These are phyloP conservation scores for Sporothrix brunneoviolacea DNA, from an alignment of 2,329 filamentous ascomycete species.

Conservation along the genomic window DNA sequence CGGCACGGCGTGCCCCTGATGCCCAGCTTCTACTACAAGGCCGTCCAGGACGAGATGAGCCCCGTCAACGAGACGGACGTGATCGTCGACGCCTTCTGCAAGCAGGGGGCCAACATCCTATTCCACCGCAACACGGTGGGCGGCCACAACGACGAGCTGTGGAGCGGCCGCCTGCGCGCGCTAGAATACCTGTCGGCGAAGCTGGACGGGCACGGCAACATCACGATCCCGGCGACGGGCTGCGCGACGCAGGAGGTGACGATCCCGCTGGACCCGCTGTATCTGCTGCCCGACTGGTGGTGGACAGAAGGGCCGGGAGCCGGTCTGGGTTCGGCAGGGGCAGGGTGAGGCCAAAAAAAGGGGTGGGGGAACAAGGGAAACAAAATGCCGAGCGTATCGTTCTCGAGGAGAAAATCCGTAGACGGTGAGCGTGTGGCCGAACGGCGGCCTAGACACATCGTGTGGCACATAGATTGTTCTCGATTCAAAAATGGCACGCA, in stretches of 20 bases:
- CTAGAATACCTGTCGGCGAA: slow-evolving; percentile 2
- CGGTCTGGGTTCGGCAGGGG: not conserved
- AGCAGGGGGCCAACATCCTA: slow-evolving; percentile 31
- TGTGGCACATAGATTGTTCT: no score
- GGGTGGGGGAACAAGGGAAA: no score
- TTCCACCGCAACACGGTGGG: slow-evolving; percentile 12
- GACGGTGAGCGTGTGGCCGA: no score
- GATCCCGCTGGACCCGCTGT: slow-evolving; percentile 8
- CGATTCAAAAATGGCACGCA: no score
- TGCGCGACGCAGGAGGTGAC: not conserved
- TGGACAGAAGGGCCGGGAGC: slow-evolving; percentile 10
- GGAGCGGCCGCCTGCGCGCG: slow-evolving; percentile 6
- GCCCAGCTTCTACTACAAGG: slow-evolving; percentile 41
- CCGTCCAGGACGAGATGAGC: slow-evolving; percentile 9
- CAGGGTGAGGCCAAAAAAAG: not conserved
- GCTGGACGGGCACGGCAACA: not conserved
- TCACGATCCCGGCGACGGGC: slow-evolving; percentile 3
- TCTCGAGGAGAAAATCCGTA: no score
- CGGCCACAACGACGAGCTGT: slow-evolving; percentile 8
- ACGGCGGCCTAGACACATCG: no score
- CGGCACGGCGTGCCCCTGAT: slow-evolving; percentile 35
- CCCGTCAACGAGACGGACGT: slow-evolving; percentile 11
- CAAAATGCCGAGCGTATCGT: no score
- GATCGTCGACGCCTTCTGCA: slow-evolving; percentile 33
- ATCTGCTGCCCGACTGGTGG: slow-evolving; percentile 11